Percentiles rank a stretch among this genome's conserved stretches.
Conservation (phyloP, 208 protist genomes). For the Kentomonas sorsogonicus region DNA sequence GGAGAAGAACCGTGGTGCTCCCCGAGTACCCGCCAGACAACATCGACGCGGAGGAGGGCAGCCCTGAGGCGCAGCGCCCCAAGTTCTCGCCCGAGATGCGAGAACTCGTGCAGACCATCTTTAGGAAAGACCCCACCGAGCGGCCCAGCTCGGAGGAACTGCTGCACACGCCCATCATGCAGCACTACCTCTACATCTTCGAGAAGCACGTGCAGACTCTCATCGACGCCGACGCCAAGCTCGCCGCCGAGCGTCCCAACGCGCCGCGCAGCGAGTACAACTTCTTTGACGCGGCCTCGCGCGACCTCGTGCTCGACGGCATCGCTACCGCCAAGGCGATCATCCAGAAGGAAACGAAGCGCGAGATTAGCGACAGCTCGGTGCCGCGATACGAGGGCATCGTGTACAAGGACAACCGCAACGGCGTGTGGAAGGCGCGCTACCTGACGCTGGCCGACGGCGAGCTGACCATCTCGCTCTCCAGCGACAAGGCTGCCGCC, state of each 20-base stretch:
- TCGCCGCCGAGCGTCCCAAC: slow-evolving; percentile 25
- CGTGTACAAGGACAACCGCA: slow-evolving; percentile 75
- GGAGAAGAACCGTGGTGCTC: slow-evolving; percentile 37
- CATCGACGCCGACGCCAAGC: slow-evolving; percentile 32
- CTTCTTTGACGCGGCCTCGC: slow-evolving; percentile 34
- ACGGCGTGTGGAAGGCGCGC: slow-evolving; percentile 80
- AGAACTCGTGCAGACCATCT: slow-evolving; percentile 56
- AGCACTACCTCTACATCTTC: slow-evolving; percentile 75
- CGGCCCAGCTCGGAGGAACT: slow-evolving; percentile 69
- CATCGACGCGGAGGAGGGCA: slow-evolving; percentile 9
- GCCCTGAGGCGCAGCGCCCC: slow-evolving; percentile 1
- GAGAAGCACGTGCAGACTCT: slow-evolving; percentile 56
- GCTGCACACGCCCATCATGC: slow-evolving; percentile 70
- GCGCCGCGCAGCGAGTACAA: slow-evolving; percentile 29
- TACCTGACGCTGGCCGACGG: slow-evolving; percentile 49
- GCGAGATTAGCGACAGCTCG: slow-evolving; percentile 30
- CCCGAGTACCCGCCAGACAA: slow-evolving; percentile 27
- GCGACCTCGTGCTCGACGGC: slow-evolving; percentile 38
- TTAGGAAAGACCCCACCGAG: slow-evolving; percentile 56
- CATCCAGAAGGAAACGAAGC: slow-evolving; percentile 33
- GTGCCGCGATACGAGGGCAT: slow-evolving; percentile 54
- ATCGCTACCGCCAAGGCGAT: slow-evolving; percentile 61
- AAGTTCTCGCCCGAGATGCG: slow-evolving; percentile 68
- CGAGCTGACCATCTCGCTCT: slow-evolving; percentile 73
- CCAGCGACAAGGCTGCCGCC: slow-evolving; percentile 50